Percentiles rank a stretch among this genome's conserved stretches.
Conservation (phyloP, 331 rosid species). For the Spiraea crenata region DNA sequence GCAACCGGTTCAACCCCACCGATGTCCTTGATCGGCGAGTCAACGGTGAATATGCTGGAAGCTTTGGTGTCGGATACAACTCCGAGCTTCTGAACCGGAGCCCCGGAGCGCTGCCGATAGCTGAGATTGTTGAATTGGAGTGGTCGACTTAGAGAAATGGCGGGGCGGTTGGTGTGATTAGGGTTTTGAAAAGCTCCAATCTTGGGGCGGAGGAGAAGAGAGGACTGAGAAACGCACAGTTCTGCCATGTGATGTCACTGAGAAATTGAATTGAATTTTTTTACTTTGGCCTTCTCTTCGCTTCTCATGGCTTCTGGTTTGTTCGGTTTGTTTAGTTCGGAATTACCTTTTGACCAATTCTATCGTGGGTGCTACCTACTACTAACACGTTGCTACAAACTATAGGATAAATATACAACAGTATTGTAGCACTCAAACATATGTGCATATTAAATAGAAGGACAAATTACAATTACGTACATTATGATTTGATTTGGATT, state of each 20-base stretch:
- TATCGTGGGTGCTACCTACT: not conserved
- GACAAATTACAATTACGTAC: too few species aligned
- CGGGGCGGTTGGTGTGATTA: not conserved
- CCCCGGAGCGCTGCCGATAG: not conserved
- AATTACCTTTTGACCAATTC: too few species aligned
- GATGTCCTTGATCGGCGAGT: constrained; percentile 21
- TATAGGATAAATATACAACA: too few species aligned
- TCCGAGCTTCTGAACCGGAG: constrained; percentile 11
- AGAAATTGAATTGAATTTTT: not conserved
- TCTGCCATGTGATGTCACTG: constrained; percentile 26
- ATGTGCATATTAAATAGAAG: too few species aligned
- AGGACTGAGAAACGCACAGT: constrained; percentile 31
- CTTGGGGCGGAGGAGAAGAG: constrained; percentile 22
- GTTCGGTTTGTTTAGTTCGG: too few species aligned
- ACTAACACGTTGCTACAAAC: not conserved
- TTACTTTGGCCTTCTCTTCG: not conserved
- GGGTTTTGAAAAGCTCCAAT: not conserved
- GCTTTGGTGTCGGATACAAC: constrained; percentile 49
- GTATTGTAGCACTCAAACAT: too few species aligned
- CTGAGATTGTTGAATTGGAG: constrained; percentile 9
- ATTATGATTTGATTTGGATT: too few species aligned
- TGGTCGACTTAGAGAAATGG: constrained; percentile 2
- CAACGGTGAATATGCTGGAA: constrained; percentile 28
- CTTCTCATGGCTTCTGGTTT: not conserved
- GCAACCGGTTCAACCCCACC: constrained; percentile 31